Evolutionary conservation across 2,329 filamentous ascomycete species (phyloP).

Genomic region (Eutypella sp.): DNA sequence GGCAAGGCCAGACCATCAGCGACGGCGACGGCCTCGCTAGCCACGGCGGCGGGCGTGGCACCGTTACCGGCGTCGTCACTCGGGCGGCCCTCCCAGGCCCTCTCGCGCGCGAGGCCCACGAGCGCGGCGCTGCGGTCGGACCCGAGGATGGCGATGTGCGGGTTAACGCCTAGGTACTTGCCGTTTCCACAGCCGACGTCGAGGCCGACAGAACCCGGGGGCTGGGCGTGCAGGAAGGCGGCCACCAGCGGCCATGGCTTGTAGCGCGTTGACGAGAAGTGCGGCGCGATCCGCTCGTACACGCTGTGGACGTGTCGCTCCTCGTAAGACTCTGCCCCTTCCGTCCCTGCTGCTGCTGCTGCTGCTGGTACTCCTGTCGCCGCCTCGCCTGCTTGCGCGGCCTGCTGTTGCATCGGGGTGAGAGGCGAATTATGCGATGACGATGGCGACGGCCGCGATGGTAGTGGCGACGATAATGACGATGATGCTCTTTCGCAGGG

Average conservation of each 20-base stretch:
- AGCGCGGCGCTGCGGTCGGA: conserved; percentile 71
- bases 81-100: conserved; percentile 13
- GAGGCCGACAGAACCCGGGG: conserved; percentile 71
- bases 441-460: too few species aligned
- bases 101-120: conserved; percentile 42
- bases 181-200: conserved; percentile 97
- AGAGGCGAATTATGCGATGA: too few species aligned
- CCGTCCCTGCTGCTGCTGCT: background rate
- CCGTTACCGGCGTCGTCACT: conserved; percentile 2
- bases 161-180: conserved; percentile 84
- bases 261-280: conserved; percentile 76
- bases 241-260: conserved; percentile 92
- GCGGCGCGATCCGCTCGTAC: conserved; percentile 80
- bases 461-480: too few species aligned
- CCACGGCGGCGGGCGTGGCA: conserved; percentile 3
- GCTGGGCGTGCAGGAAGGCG: conserved; percentile 62
- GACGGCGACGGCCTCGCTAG: conserved; percentile 62
- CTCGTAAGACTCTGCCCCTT: conserved; percentile 57
- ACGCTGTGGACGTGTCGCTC: conserved; percentile 82
- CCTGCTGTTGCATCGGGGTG: too few species aligned
- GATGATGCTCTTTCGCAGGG: too few species aligned
- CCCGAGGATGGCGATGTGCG: conserved; percentile 70
- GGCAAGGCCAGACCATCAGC: conserved; percentile 83
- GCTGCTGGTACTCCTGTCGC: too few species aligned
- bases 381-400: too few species aligned